Evolutionary conservation across 176 grass and related monocot genomes (phyloP).

Genomic region (Panicum miliaceum): DNA sequence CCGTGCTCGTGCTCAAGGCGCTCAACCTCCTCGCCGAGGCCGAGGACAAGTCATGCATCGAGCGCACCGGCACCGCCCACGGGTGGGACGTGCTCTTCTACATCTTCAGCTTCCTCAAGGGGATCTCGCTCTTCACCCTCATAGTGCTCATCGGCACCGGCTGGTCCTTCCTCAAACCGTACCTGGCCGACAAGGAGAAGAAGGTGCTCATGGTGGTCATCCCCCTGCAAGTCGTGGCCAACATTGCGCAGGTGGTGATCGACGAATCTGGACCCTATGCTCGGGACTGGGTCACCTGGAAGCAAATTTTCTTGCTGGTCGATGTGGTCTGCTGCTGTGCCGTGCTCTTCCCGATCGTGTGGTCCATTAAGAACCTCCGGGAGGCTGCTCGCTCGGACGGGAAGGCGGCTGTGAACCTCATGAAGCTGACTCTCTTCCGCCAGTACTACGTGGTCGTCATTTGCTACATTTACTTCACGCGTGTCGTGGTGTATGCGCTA

Average conservation of each 20-base stretch:
- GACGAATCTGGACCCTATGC: constrained; percentile 92
- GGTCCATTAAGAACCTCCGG: constrained; percentile 97
- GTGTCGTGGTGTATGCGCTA: constrained; percentile 87
- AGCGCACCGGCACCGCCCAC: constrained; percentile 87
- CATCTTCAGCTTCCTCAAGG: constrained; percentile 97
- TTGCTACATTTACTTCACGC: constrained; percentile 99
- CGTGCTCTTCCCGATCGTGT: constrained; percentile 89
- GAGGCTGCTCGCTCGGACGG: constrained; percentile 90
- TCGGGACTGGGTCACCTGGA: constrained; percentile 87
- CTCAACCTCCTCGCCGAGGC: constrained; percentile 86
- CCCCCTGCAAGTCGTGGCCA: constrained; percentile 91
- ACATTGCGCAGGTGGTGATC: constrained; percentile 91
- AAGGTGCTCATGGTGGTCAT: constrained; percentile 96
- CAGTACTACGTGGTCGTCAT: constrained; percentile 97
- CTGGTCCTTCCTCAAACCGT: constrained; percentile 97
- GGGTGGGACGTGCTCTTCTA: constrained; percentile 98
- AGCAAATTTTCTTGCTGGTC: constrained; percentile 86
- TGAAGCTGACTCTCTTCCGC: constrained; percentile 97
- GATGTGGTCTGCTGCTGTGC: constrained; percentile 96
- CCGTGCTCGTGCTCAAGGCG: constrained; percentile 84
- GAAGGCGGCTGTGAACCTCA: constrained; percentile 90
- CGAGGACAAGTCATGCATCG: constrained; percentile 94
- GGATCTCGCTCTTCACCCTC: constrained; percentile 94
- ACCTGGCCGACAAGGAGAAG: constrained; percentile 88
- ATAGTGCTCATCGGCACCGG: constrained; percentile 97